Base-by-base conservation (phyloP, 2,329 filamentous ascomycete species). In the Colletotrichum spaethianum region DNA sequence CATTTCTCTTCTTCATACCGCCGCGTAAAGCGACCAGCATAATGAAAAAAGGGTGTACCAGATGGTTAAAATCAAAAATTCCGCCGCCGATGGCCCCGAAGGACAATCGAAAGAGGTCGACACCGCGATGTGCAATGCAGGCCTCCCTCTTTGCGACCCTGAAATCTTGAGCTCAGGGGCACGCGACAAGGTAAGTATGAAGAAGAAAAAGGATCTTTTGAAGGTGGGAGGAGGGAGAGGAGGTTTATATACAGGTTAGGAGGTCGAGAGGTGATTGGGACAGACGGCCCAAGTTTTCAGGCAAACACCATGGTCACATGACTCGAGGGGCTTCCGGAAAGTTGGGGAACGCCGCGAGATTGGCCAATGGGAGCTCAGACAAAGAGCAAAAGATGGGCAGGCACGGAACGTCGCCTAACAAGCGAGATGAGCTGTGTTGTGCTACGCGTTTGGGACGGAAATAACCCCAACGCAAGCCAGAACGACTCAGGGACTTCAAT, bases 151-250 rank as follows among this genome's bases (percentile, higher is more conserved):
- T 50, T 50, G 48, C 48, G 26, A 28, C 26, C 48, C 48, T 23
- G 48, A 50, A 8, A 50, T 50, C 48, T 50, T 50, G 48, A 50
- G 48, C 48, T 50, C 48, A 23, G 48, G 48, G 26, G 26, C 14
- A 50, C 48, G 48, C 48, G 23, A 50, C 48, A 52, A 52, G 48
- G 48, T 52, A 52, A 52, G 48, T 52, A 52, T 52, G 26, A 52
- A 52, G 48, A 52, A 28, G 26, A 31, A 52, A 31, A 28, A 18
- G 7, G 31, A 4, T 18, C 26, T 4, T 3, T 3, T 8, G 2
- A 11, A 52, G 26, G 48, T 14, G 16, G 23, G 0, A 0, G 48
- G 48, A 52, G 48, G 26, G 26, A 52, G 26, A 20, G 3, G 23
- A 52, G 48, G 48, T 28, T 52, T 52, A 52, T 52, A 52, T 52